Percentiles rank a stretch among this genome's conserved stretches.
Evolutionary conservation across 2,329 filamentous ascomycete genomes (phyloP).

Genomic region (Phialocephala sp.): DNA sequence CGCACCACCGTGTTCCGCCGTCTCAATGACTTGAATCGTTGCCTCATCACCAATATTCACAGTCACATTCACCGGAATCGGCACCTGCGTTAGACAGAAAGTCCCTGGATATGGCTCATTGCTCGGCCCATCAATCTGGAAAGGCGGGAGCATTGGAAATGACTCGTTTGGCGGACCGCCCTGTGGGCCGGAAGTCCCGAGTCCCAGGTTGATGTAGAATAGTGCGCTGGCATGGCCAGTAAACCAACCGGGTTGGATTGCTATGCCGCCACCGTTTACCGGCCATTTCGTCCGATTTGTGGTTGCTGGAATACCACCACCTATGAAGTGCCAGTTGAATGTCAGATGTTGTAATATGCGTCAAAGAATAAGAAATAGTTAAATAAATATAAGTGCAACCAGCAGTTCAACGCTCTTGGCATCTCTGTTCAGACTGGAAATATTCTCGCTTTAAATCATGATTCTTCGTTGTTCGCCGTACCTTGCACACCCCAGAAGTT

Average conservation of each 20-base stretch:
- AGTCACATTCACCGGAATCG: constrained; percentile 71
- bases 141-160: constrained; percentile 74
- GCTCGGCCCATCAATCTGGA: constrained; percentile 79
- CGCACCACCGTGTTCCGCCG: constrained; percentile 78
- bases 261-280: constrained; percentile 77
- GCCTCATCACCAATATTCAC: constrained; percentile 80
- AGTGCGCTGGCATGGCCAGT: constrained; percentile 78
- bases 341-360: neutral
- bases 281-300: constrained; percentile 77
- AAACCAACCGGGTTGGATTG: constrained; percentile 94
- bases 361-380: too few relatives aligned
- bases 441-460: too few relatives aligned
- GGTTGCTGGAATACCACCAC: constrained; percentile 6
- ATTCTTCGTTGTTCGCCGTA: too few relatives aligned
- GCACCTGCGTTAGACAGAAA: constrained; percentile 85
- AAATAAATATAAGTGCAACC: too few relatives aligned
- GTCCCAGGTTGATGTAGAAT: constrained; percentile 87
- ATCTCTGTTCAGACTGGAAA: too few relatives aligned
- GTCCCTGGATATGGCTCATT: constrained; percentile 82
- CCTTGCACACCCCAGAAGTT: too few relatives aligned
- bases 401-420: too few relatives aligned
- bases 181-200: constrained; percentile 68
- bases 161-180: constrained; percentile 80
- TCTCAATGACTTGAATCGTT: constrained; percentile 84
- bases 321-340: neutral